These are phyloP conservation scores for Chrysoporthe deuterocubensis DNA, from an alignment of 2,329 filamentous ascomycete species.

Conservation along the genomic window DNA sequence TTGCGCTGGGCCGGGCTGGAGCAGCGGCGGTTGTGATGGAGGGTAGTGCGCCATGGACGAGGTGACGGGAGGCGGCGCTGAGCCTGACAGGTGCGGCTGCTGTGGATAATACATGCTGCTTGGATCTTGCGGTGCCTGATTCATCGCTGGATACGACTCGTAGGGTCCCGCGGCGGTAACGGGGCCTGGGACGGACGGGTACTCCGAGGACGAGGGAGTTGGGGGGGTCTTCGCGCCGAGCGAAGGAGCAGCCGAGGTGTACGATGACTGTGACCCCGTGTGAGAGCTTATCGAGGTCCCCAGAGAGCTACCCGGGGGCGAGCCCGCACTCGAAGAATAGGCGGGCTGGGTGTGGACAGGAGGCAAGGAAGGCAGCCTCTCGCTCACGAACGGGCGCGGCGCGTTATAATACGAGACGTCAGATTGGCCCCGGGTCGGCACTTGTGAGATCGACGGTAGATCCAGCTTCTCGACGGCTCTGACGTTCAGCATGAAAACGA, in stretches of 20 bases:
- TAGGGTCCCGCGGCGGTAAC: slow-evolving; percentile 36
- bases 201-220: slow-evolving; percentile 68
- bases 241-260: slow-evolving; percentile 58
- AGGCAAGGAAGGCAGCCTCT: slow-evolving; percentile 73
- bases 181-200: slow-evolving; percentile 47
- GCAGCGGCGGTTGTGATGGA: slow-evolving; percentile 75
- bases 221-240: slow-evolving; percentile 73
- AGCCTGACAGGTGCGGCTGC: slow-evolving; percentile 74
- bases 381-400: slow-evolving; percentile 68
- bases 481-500: slow-evolving; percentile 28
- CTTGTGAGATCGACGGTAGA: slow-evolving; percentile 84
- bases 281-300: slow-evolving; percentile 60
- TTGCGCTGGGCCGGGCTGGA: slow-evolving; percentile 72
- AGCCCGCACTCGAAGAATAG: slow-evolving; percentile 72
- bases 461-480: slow-evolving; percentile 85
- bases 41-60: slow-evolving; percentile 77
- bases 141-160: slow-evolving; percentile 69
- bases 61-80: slow-evolving; percentile 74
- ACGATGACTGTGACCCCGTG: slow-evolving; percentile 58
- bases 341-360: slow-evolving; percentile 71
- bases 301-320: slow-evolving; percentile 77
- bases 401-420: slow-evolving; percentile 73
- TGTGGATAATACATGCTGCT: slow-evolving; percentile 73
- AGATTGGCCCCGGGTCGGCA: slow-evolving; percentile 77
- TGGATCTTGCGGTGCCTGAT: slow-evolving; percentile 72